Conservation (phyloP, 768 basidiomycete genomes). For the Mycena olivaceomarginata region DNA sequence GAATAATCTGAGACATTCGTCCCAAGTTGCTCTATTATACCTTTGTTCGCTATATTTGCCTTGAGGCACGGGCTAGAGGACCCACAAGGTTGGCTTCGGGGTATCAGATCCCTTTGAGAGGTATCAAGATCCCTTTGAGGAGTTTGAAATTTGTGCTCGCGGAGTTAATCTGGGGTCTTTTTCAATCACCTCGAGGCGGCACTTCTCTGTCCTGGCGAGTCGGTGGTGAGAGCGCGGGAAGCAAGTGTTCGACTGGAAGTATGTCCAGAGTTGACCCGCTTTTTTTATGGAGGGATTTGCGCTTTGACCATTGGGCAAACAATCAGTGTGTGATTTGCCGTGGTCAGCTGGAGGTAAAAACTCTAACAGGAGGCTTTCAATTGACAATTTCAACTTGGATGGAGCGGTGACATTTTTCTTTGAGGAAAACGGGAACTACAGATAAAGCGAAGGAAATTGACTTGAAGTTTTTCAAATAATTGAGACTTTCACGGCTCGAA, state of each 20-base stretch:
- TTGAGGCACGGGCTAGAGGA: constrained; percentile 27
- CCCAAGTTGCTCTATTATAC: constrained; percentile 42
- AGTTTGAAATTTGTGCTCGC: constrained; percentile 38
- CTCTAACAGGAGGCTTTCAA: background rate
- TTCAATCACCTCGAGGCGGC: constrained; percentile 44
- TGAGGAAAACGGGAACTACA: background rate
- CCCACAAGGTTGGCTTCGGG: constrained; percentile 30
- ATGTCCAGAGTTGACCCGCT: background rate
- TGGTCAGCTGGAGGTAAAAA: background rate
- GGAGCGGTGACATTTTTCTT: background rate
- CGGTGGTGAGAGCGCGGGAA: too few relatives aligned
- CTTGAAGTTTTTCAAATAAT: background rate
- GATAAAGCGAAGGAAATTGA: background rate
- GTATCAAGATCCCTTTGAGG: constrained; percentile 47
- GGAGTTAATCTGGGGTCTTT: constrained; percentile 24
- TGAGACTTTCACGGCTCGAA: constrained; percentile 3
- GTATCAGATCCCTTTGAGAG: constrained; percentile 46
- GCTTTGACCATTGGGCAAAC: constrained; percentile 19
- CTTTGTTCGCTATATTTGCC: constrained; percentile 39
- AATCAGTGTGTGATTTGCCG: background rate
- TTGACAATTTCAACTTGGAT: too few relatives aligned
- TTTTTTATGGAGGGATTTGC: constrained; percentile 16
- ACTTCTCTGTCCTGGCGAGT: constrained; percentile 14
- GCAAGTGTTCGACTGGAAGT: background rate
- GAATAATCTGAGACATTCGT: constrained; percentile 39